A percentile compares a stretch with the other conserved stretches of the same genome.
phyloP scores from a whole-genome alignment of 2,329 filamentous ascomycete genomes.

The Penicillium sp. region DNA sequence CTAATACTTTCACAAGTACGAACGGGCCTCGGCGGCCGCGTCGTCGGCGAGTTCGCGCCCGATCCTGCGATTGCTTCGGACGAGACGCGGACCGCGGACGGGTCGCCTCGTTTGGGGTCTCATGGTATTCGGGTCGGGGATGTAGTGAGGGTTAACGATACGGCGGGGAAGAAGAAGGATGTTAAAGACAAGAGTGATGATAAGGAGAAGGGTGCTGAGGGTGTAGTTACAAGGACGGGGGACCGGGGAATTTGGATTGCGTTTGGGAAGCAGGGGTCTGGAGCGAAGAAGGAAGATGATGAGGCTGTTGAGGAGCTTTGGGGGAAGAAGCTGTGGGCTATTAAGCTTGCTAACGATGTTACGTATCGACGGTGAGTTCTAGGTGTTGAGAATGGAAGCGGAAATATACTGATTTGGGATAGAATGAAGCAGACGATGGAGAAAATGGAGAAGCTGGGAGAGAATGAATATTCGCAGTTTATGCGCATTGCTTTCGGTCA shows the following conservation, averaged over 20 bases:
- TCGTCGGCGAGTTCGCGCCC: constrained; percentile 73
- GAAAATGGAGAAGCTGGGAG: constrained; percentile 56
- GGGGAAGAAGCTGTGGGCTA: constrained; percentile 62
- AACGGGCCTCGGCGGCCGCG: constrained; percentile 89
- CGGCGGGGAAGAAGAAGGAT: constrained; percentile 26
- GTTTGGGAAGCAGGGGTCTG: constrained; percentile 42
- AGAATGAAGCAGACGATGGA: constrained; percentile 67
- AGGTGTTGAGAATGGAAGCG: too few relatives aligned
- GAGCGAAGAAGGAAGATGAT: constrained; percentile 40
- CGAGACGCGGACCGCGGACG: constrained; percentile 43
- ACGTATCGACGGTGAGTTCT: constrained; percentile 61
- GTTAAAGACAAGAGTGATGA: constrained; percentile 35
- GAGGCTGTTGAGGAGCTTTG: constrained; percentile 53
- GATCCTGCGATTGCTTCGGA: constrained; percentile 67
- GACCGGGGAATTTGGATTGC: constrained; percentile 48
- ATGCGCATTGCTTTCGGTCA: constrained; percentile 64
- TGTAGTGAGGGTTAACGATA: constrained; percentile 48
- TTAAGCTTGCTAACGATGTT: constrained; percentile 67
- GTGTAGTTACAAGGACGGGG: constrained; percentile 49
- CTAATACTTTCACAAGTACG: constrained; percentile 73
- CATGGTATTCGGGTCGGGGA: constrained; percentile 52
- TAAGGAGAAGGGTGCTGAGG: constrained; percentile 37
- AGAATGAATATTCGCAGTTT: constrained; percentile 58
- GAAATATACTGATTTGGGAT: constrained; percentile 8
- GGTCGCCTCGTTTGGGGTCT: constrained; percentile 42